phyloP scores from a whole-genome alignment of 108 stramenopile species.

The Asterionellopsis glacialis region DNA sequence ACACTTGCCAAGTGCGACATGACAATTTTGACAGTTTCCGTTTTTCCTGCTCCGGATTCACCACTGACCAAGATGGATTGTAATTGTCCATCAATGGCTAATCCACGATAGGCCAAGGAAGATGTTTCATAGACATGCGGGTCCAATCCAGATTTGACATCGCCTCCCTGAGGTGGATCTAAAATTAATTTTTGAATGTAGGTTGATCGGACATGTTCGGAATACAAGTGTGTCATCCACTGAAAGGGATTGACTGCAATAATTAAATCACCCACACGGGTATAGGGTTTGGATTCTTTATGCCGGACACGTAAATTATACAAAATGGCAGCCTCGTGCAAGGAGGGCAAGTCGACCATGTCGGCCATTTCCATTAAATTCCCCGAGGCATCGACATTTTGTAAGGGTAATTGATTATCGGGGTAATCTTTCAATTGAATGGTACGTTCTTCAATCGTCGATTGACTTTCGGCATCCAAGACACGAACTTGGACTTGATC shows the following conservation, averaged over 20 bases:
- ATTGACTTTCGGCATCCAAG: slow-evolving; percentile 27
- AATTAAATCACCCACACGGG: slow-evolving; percentile 90
- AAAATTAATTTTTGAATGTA: slow-evolving; percentile 71
- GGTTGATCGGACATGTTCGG: slow-evolving; percentile 50
- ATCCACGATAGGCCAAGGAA: slow-evolving; percentile 65
- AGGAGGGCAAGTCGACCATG: slow-evolving; percentile 83
- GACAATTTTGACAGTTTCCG: slow-evolving; percentile 90
- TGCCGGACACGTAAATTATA: slow-evolving; percentile 85
- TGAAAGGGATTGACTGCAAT: slow-evolving; percentile 96
- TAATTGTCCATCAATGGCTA: slow-evolving; percentile 57
- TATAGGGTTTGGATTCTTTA: slow-evolving; percentile 72
- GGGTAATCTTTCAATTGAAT: slow-evolving; percentile 51
- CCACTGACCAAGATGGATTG: slow-evolving; percentile 90
- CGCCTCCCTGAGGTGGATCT: slow-evolving; percentile 20
- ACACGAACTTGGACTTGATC: slow-evolving; percentile 43
- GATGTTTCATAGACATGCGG: slow-evolving; percentile 85
- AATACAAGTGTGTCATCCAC: slow-evolving; percentile 77
- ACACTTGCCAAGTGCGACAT: slow-evolving; percentile 81
- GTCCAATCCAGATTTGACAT: slow-evolving; percentile 9
- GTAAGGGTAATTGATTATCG: slow-evolving; percentile 64
- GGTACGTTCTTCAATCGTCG: slow-evolving; percentile 48
- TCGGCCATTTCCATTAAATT: slow-evolving; percentile 38
- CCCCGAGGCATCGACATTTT: slow-evolving; percentile 62
- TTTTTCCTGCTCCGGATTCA: slow-evolving; percentile 93
- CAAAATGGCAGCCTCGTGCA: slow-evolving; percentile 92